phyloP scores from a whole-genome alignment of 1,284 basidiomycete species.

The Boletus chippewaensis region DNA sequence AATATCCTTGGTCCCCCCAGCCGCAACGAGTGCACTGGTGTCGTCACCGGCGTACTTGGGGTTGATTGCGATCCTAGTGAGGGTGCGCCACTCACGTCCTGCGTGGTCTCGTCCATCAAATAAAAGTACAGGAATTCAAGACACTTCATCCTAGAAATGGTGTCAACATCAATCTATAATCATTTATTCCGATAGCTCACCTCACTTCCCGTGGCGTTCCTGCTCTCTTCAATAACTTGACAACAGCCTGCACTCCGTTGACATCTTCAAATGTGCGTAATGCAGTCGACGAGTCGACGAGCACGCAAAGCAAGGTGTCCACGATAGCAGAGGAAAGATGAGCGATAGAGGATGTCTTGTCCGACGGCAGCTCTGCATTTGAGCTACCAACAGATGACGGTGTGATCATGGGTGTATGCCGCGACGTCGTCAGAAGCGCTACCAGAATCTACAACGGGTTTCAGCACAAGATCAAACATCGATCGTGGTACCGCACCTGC shows the following conservation, averaged over 20 bases:
- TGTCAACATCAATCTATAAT: not conserved
- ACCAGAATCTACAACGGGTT: slow-evolving; percentile 46
- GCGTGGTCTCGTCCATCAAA: slow-evolving; percentile 67
- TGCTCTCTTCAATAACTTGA: slow-evolving; percentile 76
- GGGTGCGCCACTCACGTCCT: slow-evolving; percentile 8
- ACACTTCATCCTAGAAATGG: slow-evolving; percentile 76
- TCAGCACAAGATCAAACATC: slow-evolving; percentile 3
- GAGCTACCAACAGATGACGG: slow-evolving; percentile 12
- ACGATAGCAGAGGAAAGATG: slow-evolving; percentile 58
- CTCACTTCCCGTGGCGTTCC: slow-evolving; percentile 77
- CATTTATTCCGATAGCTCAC: slow-evolving; percentile 39
- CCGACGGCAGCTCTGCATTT: slow-evolving; percentile 11
- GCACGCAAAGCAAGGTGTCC: slow-evolving; percentile 76
- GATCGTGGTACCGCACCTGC: slow-evolving; percentile 46
- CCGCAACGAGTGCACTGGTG: slow-evolving; percentile 32
- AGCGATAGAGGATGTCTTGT: slow-evolving; percentile 24
- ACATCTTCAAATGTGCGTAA: slow-evolving; percentile 71
- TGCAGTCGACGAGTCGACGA: slow-evolving; percentile 73
- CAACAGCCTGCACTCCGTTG: slow-evolving; percentile 72
- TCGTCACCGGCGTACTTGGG: slow-evolving; percentile 29
- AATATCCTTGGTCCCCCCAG: slow-evolving; percentile 21
- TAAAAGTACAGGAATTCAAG: slow-evolving; percentile 91
- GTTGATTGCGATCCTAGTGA: slow-evolving; percentile 17
- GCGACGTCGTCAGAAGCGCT: slow-evolving; percentile 62
- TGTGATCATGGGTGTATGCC: slow-evolving; percentile 44